Evolutionary conservation across 352 stramenopile species (phyloP), one percentile per base, ranked within the genome.

Genomic region (Phytophthora citricola): DNA sequence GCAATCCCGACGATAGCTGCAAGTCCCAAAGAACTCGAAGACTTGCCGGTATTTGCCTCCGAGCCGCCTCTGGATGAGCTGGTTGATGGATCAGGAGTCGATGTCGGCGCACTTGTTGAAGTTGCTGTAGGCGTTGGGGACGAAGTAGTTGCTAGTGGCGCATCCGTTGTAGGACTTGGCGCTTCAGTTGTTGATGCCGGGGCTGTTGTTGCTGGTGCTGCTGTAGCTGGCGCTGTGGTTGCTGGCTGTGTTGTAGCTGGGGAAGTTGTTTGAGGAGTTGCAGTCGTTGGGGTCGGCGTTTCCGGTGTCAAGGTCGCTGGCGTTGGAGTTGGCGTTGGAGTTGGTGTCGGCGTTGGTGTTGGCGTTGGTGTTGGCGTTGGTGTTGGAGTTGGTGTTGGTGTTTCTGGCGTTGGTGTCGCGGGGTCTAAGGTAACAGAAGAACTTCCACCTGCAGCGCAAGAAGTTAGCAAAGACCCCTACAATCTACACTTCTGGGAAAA

Each of bases 1-100:
- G 63, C 44, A 49, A 71, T 52, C 8, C 54, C 54, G 31, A 62
- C 14, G 20, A 62, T 54, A 15, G 11, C 43, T 29, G 40, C 54
- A n/a, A 62, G 20, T 20, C 48, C 48, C 32, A 54, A 54, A 4
- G 47, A 54, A 20, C 47, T 54, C 29, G 47, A 54, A 40, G 47
- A 40, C 4, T 54, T 54, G 47, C 39, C 26, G n/a, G n/a, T 14
- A 41, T 41, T 32, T 4, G 47, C 26, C 29, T 9, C 29, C 17
- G 27, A 54, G 20, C 47, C n/a, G 4, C n/a, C 10, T 12, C 15
- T n/a, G 3, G 47, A 54, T 17, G 47, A 54, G 9, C 47, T 54
- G n/a, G 47, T 29, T 54, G 47, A 32, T 29, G 47, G 29, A 15
- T 22, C 47, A 11, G 47, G 47, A 40, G 47, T 20, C 29, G 45